A percentile compares a stretch with the other conserved stretches of the same genome.
Conservation (phyloP, 2,329 filamentous ascomycete species). For the Fusarium torreyae region DNA sequence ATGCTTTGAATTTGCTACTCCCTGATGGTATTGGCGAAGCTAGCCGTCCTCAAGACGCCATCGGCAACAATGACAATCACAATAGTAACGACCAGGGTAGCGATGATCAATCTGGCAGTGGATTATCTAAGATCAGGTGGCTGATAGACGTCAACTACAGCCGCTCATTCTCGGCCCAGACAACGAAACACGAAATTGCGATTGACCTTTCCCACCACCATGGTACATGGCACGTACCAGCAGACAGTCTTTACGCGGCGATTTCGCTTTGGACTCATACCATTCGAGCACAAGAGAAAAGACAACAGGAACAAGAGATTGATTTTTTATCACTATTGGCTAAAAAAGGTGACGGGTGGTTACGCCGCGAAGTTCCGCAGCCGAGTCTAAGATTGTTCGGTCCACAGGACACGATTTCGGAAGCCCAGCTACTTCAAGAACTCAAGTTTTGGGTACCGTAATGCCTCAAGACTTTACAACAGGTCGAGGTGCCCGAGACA, state of each 20-base stretch:
- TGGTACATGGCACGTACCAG: background rate
- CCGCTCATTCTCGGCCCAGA: too few species aligned
- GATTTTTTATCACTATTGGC: background rate
- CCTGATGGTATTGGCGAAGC: background rate
- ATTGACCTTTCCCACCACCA: background rate
- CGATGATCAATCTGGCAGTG: too few species aligned
- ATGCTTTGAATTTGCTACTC: background rate
- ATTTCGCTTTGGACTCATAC: conserved; percentile 3
- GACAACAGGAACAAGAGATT: too few species aligned
- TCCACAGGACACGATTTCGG: background rate
- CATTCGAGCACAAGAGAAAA: background rate
- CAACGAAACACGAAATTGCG: background rate
- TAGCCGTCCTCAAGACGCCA: background rate
- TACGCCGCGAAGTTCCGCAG: background rate
- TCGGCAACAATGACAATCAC: too few species aligned
- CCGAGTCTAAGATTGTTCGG: background rate
- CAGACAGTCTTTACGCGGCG: background rate
- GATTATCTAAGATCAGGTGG: background rate
- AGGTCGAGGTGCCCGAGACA: background rate
- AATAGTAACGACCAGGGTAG: too few species aligned
- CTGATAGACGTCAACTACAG: background rate
- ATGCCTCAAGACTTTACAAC: background rate
- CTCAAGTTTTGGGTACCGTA: background rate
- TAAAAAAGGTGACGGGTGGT: background rate
- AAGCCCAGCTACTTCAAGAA: background rate